Evolutionary conservation across 139 green algal genomes (phyloP), one percentile per base, ranked within the genome.

Genomic region (Dunaliella primolecta): DNA sequence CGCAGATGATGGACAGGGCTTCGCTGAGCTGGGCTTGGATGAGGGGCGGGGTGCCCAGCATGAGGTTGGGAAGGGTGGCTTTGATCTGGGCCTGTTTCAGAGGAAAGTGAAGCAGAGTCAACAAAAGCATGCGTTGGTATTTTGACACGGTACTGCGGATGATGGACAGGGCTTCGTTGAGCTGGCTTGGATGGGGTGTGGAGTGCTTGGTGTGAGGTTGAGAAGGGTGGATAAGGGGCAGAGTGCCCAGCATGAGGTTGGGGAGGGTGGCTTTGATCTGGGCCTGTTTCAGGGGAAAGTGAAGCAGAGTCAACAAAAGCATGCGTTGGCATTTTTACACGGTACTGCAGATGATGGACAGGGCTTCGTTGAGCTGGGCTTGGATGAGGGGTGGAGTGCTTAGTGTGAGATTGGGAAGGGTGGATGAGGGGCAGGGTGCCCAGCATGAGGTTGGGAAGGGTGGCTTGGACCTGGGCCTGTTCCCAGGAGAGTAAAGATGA

Each of bases 81-180:
- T 97, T 97, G 86, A 99, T 96, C 83, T 98, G 90, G 3, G 91
- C 95, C 94, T 98, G 92, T 46, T 1, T 21, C 37, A 36, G 36
- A 34, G 2, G n/a, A 31, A 81, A 20, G n/a, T 37, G n/a, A n/a
- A n/a, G n/a, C n/a, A n/a, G n/a, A n/a, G n/a, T n/a, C n/a, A n/a
- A n/a, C n/a, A n/a, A n/a, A n/a, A n/a, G n/a, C n/a, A n/a, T n/a
- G n/a, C n/a, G n/a, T n/a, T n/a, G n/a, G n/a, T n/a, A n/a, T n/a
- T n/a, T n/a, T n/a, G n/a, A n/a, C n/a, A n/a, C n/a, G n/a, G n/a
- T n/a, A n/a, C n/a, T n/a, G 85, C 91, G 95, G 88, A 99, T 96
- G 86, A 99, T 95, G 29, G 94, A 91, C 23, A 99, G 91, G 2
- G 96, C 97, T 78, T 99, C 97, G 72, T 91, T 96, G 3, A 99